These are phyloP conservation scores for Biscogniauxia marginata DNA, from an alignment of 2,329 filamentous ascomycete species.

Conservation along the genomic window DNA sequence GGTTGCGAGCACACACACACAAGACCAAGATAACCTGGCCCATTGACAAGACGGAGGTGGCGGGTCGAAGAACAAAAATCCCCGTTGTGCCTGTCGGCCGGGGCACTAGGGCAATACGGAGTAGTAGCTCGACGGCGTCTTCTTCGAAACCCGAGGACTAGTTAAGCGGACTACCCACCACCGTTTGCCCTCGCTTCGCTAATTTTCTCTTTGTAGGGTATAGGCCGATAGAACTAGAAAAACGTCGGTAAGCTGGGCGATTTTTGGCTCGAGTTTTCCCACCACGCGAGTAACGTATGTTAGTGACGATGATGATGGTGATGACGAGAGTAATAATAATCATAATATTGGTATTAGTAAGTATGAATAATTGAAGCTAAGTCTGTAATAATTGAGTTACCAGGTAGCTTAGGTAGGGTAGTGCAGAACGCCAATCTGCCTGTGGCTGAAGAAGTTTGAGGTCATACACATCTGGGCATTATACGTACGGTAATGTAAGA, in stretches of 20 bases:
- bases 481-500: neutral
- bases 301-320: constrained; percentile 14
- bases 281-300: constrained; percentile 20
- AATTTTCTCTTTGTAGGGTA: constrained; percentile 29
- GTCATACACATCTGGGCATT: neutral
- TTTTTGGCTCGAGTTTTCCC: constrained; percentile 14
- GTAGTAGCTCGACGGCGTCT: neutral
- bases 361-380: no score
- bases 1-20: neutral
- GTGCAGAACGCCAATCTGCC: neutral
- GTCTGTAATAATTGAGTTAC: no score
- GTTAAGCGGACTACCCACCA: constrained; percentile 9
- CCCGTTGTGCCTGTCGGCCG: neutral
- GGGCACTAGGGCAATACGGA: neutral
- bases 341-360: neutral
- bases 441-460: neutral
- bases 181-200: constrained; percentile 21
- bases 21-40: neutral
- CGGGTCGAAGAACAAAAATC: neutral
- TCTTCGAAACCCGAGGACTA: neutral
- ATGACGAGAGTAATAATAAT: neutral
- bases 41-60: neutral
- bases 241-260: constrained; percentile 23
- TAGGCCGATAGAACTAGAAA: constrained; percentile 23
- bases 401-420: neutral